Evolutionary conservation across 2,329 filamentous ascomycete genomes (phyloP), one percentile per base, ranked within the genome.

Genomic region (Botryosphaeria dothidea): DNA sequence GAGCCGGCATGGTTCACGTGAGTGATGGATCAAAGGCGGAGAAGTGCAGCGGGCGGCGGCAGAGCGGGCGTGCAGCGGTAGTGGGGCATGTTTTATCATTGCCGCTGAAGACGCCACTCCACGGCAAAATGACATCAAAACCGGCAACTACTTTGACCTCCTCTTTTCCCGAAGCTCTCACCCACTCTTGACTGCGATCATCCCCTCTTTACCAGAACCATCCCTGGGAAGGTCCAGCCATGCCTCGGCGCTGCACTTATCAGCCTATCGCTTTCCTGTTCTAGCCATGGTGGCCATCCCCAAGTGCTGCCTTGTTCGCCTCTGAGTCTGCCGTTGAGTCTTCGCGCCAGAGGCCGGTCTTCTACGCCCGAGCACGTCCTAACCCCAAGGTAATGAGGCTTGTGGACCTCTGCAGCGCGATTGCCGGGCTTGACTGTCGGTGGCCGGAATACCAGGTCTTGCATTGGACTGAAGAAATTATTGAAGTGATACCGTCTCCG

Each of bases 161-260:
- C n/a, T 13, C 21, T n/a, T n/a, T n/a, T n/a, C n/a, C n/a, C n/a
- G n/a, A n/a, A n/a, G n/a, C 25, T 21, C 25, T 31, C 56, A 31
- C 56, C 56, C 56, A 60, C 56, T 60, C 56, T 60, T 60, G 56
- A 60, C 38, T 23, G 41, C 56, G 54, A 58, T 58, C 54, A 21
- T 31, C 54, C 54, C 54, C 38, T 46, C 41, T 23, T 3, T 25
- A 21, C 38, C 6, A 60, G 25, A 46, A 11, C 11, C 21, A 27
- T 38, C 29, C 19, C 45, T 3, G 5, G 58, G 45, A 51, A 62
- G 43, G 58, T 62, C 45, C 43, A 62, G 51, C 21, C 58, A 62
- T 17, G 27, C 6, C 31, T 62, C 58, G 58, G 58, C 58, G 29
- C 29, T 41, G 46, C 43, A 15, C 3, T 29, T 62, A 51, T 51